Evolutionary conservation across 2,329 filamentous ascomycete species (phyloP), one percentile per base, ranked within the genome.

Genomic region (Ampelomyces quisqualis): DNA sequence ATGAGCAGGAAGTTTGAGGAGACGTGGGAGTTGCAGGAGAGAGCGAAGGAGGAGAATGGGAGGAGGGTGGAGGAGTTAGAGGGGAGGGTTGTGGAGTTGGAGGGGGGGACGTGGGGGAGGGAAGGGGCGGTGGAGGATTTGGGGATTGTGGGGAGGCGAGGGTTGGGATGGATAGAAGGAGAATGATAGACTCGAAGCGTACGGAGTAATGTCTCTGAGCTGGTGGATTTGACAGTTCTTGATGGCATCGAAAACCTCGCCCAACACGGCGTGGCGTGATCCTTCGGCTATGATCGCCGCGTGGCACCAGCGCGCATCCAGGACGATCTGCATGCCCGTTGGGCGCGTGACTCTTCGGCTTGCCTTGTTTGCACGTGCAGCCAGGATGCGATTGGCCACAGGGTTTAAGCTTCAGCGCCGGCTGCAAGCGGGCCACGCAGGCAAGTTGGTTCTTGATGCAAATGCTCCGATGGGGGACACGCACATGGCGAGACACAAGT

Each of bases 51-150:
- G 34, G 69, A 68, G 44, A 81, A 81, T 49, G 73, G 76, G 26
- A 61, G 62, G 29, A 74, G 75, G 43, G 80, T 86, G 22, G 66
- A 68, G 51, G 72, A 73, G 10, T 70, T 93, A 38, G 42, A 62
- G 17, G 46, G 45, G 6, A 51, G 60, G 24, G 73, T 84, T 32
- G 62, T 67, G n/a, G 68, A 71, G 27, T 67, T 95, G 31, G 90
- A 95, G 72, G 74, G 73, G 57, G 74, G 76, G 43, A 89, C 84
- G 21, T 95, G 90, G 88, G 78, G 90, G 67, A 73, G 81, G 42
- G 67, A 72, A 23, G 85, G 79, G 63, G 87, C 87, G 2, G 78
- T 85, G 19, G 88, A 93, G 64, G 84, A 89, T 63, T 62, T 83
- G 24, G 68, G 68, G 23, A 62, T 56, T 44, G 59, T 54, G 45